A percentile compares a stretch with the other conserved stretches of the same genome.
Evolutionary conservation across 2,329 filamentous ascomycete genomes (phyloP).

Genomic region (Cercospora sojina): DNA sequence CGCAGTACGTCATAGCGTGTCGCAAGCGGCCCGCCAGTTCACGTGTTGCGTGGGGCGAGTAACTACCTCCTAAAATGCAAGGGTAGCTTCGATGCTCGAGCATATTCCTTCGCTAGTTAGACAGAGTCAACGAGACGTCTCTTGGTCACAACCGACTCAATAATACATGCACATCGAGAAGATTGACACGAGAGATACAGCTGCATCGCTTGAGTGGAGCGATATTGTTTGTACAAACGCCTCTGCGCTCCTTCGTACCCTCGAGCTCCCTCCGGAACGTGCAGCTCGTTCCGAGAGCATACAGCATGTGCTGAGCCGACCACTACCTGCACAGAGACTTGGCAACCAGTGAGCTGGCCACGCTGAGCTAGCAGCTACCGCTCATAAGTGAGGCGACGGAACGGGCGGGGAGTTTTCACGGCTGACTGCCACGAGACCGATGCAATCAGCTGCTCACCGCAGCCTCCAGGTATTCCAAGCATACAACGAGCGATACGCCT

Average conservation of each 20-base stretch:
- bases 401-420: neutral
- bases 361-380: neutral
- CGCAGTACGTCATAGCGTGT: neutral
- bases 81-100: neutral
- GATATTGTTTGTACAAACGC: neutral
- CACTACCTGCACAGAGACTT: neutral
- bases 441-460: neutral
- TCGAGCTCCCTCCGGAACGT: neutral
- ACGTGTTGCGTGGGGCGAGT: neutral
- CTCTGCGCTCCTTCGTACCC: neutral
- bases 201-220: neutral
- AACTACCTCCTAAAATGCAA: no score
- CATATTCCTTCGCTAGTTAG: neutral
- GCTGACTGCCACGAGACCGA: neutral
- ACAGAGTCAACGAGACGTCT: neutral
- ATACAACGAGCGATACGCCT: neutral
- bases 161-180: neutral
- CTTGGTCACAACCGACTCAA: neutral
- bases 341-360: neutral
- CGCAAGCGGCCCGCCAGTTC: neutral
- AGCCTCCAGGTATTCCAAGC: neutral
- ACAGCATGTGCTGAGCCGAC: neutral
- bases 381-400: neutral
- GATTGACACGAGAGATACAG: no score
- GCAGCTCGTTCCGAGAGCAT: slow-evolving; percentile 1